phyloP scores from a whole-genome alignment of 192 early-diverging fungal species.

The Rhizophlyctis rosea region DNA sequence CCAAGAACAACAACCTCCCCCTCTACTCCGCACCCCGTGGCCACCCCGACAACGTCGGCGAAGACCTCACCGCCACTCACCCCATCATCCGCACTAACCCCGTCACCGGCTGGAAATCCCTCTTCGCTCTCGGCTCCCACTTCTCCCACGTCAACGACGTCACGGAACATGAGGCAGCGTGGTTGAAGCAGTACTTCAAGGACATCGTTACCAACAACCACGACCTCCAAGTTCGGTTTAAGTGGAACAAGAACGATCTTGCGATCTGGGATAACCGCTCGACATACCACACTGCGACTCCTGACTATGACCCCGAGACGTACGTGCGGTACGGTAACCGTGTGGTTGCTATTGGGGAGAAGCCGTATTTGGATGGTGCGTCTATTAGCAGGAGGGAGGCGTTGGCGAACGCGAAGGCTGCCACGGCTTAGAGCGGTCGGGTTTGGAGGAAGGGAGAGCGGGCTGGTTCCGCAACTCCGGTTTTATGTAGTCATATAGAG shows the following conservation, averaged over 20 bases:
- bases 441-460: too few relatives aligned
- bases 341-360: conserved; percentile 35
- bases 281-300: conserved; percentile 49
- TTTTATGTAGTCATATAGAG: too few relatives aligned
- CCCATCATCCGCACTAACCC: conserved; percentile 61
- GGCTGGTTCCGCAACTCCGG: too few relatives aligned
- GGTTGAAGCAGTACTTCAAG: too few relatives aligned
- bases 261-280: conserved; percentile 70
- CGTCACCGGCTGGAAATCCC: conserved; percentile 64
- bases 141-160: conserved; percentile 53
- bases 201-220: too few relatives aligned
- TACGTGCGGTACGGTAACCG: conserved; percentile 27
- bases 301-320: conserved; percentile 27
- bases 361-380: conserved; percentile 33
- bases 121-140: conserved; percentile 63
- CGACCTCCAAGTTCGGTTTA: conserved; percentile 40
- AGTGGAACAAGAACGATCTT: conserved; percentile 38
- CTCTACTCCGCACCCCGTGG: too few relatives aligned
- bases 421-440: too few relatives aligned
- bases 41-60: too few relatives aligned
- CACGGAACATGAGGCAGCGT: too few relatives aligned
- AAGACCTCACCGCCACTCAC: conserved; percentile 3
- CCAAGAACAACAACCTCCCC: too few relatives aligned
- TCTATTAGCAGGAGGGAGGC: conserved; percentile 9
- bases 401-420: too few relatives aligned